Evolutionary conservation across 2,329 filamentous ascomycete genomes (phyloP).

Genomic region (Fusarium sp.): DNA sequence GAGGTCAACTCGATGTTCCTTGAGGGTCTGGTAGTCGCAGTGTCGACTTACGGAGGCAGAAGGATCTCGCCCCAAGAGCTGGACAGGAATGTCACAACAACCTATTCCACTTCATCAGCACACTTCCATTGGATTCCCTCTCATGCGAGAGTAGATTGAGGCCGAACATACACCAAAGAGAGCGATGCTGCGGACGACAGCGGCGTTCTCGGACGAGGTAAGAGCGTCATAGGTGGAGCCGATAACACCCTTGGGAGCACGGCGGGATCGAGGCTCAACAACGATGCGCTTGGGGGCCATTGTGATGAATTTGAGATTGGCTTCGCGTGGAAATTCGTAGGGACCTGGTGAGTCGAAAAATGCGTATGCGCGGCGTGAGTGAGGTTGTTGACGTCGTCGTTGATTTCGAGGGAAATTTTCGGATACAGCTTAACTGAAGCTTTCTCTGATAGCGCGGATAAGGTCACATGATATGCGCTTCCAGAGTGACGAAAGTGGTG

Average conservation of each 20-base stretch:
- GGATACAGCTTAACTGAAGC: constrained; percentile 34
- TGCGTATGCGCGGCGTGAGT: constrained; percentile 8
- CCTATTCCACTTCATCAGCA: constrained; percentile 54
- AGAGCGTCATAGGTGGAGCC: constrained; percentile 69
- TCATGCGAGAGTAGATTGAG: too few relatives aligned
- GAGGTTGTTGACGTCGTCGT: constrained; percentile 19
- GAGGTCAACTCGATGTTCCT: constrained; percentile 16
- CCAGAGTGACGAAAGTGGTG: background rate
- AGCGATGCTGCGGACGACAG: constrained; percentile 74
- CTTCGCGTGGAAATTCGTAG: background rate
- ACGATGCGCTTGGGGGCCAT: constrained; percentile 74
- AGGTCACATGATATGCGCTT: constrained; percentile 45
- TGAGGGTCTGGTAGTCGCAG: background rate
- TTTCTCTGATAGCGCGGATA: constrained; percentile 30
- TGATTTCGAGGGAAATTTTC: constrained; percentile 40
- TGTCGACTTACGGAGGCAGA: constrained; percentile 67
- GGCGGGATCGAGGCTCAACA: constrained; percentile 57
- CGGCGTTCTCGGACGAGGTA: constrained; percentile 74
- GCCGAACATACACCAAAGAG: constrained; percentile 71
- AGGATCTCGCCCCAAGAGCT: constrained; percentile 76
- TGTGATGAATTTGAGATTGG: constrained; percentile 33
- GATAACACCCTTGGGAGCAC: constrained; percentile 63
- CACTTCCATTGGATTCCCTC: background rate
- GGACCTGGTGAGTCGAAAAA: constrained; percentile 19
- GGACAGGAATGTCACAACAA: constrained; percentile 72